A percentile compares a stretch with the other conserved stretches of the same genome.
Conservation (phyloP, 768 basidiomycete genomes). For the Phylloporus scabripes region DNA sequence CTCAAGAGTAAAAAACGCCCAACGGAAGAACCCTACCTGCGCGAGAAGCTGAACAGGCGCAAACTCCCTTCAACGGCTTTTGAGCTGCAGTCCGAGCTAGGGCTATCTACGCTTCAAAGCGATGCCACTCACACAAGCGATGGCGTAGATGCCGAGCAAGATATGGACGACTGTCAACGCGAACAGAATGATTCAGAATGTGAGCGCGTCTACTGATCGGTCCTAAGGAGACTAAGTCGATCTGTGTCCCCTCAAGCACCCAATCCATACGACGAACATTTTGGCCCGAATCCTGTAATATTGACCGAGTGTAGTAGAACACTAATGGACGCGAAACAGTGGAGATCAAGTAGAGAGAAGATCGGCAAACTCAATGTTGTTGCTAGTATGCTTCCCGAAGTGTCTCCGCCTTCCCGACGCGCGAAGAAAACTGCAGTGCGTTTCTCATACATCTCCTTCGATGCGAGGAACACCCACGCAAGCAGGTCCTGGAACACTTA, state of each 20-base stretch:
- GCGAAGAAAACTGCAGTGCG: slow-evolving; percentile 21
- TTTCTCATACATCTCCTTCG: background rate
- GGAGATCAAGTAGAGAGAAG: slow-evolving; percentile 47
- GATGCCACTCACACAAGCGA: slow-evolving; percentile 12
- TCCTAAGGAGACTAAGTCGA: slow-evolving; percentile 1
- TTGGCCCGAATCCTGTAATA: slow-evolving; percentile 52
- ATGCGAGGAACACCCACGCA: background rate
- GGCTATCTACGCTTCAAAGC: slow-evolving; percentile 3
- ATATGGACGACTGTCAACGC: slow-evolving; percentile 19
- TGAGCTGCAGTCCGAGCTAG: slow-evolving; percentile 8
- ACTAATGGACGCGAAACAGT: slow-evolving; percentile 50
- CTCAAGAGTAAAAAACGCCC: slow-evolving; percentile 62
- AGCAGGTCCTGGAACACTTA: slow-evolving; percentile 54
- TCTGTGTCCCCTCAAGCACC: slow-evolving; percentile 7
- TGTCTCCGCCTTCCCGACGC: slow-evolving; percentile 27
- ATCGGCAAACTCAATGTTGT: slow-evolving; percentile 51
- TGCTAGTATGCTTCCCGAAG: slow-evolving; percentile 42
- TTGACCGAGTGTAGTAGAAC: slow-evolving; percentile 46
- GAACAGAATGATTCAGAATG: slow-evolving; percentile 27
- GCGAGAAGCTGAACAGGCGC: slow-evolving; percentile 67
- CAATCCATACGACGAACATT: slow-evolving; percentile 69
- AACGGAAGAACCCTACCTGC: slow-evolving; percentile 34
- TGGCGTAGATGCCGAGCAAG: slow-evolving; percentile 27
- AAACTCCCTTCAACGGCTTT: slow-evolving; percentile 37
- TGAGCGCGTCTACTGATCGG: slow-evolving; percentile 1